Evolutionary conservation across 352 stramenopile species (phyloP), one percentile per base, ranked within the genome.

Genomic region (Globisporangium cederbergense): DNA sequence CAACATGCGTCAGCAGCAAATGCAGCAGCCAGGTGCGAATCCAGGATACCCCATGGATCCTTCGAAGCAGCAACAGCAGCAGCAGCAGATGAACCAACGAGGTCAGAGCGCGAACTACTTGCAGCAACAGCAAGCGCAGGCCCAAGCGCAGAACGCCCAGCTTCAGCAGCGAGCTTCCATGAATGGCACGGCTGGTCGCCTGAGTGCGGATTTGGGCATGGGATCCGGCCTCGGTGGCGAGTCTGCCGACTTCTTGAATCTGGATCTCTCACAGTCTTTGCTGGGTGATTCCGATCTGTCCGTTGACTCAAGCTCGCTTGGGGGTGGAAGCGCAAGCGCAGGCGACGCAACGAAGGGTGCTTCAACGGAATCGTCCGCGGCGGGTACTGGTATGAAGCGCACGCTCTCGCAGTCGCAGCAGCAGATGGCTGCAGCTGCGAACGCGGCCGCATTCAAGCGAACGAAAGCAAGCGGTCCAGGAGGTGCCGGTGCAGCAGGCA

Each of bases 391-490:
- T 38, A 62, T 78, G 28, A 94, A 94, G 75, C 77, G 85, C 45
- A 91, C 83, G 36, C 65, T 94, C 20, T 83, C 83, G 49, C 85
- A 92, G 69, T 84, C 81, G 46, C 85, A 94, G 76, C 85, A 91
- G 71, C 82, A 90, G 56, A 89, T 94, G 81, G 85, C 83, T 42
- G 79, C 79, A 36, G 85, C 85, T 34, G 85, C 85, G 64, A 93
- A 93, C 64, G 83, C 81, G 20, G 83, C 75, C 34, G 83, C 85
- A 25, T 92, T 94, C 65, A 94, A 94, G 75, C 83, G 83, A 49
- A 92, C 81, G 66, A 94, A 94, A 72, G 69, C 86, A 60, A 80
- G 68, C 16, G 68, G 65, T 71, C 53, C 64, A 36, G 72, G 65
- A 22, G 71, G 66, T 45, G 54, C 66, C 56, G 65, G 58, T 45